Evolutionary conservation across 768 basidiomycete genomes (phyloP), one percentile per base, ranked within the genome.

Genomic region (Ramaria sp.): DNA sequence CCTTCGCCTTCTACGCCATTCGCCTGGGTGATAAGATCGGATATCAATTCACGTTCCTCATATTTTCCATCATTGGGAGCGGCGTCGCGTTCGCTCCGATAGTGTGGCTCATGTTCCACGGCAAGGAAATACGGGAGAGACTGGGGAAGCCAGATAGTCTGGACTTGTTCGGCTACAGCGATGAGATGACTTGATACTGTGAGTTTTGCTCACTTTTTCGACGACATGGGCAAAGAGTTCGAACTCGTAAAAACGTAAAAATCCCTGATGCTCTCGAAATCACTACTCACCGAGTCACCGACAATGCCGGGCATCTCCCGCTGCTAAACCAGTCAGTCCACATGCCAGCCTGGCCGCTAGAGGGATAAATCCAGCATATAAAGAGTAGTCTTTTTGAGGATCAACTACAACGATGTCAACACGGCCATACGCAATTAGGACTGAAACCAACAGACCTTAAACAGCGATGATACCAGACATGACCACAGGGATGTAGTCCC

Each of bases 401-500:
- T 71, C 75, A 43, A 91, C 88, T 91, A 65, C 38, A 24, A 39
- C 49, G 33, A 19, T 38, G 15, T 20, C 37, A 24, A 6, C 13
- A 34, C 24, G n/a, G 59, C 71, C 72, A 54, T 90, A 90, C 17
- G 87, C 78, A 60, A 96, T 96, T 57, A 98, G 80, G 31, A 97
- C 94, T 3, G 91, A 89, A 13, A 97, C 94, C 9, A 98, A 94
- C 42, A 98, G 78, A 7, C 94, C 94, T 67, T 97, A 98, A 38
- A 98, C 94, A 31, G 94, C 93, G 62, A 96, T 94, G 70, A 96
- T 96, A 73, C 94, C 93, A 58, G 91, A 89, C 93, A 97, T 96
- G 69, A 98, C 92, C 37, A 96, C 93, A 4, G 94, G 94, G 61
- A 97, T 92, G 53, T n/a, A 96, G 78, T 51, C 27, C 27, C 12